Percentiles rank a stretch among this genome's conserved stretches.
Evolutionary conservation across 2,329 filamentous ascomycete genomes (phyloP).

Genomic region (Rhinocladiella similis): DNA sequence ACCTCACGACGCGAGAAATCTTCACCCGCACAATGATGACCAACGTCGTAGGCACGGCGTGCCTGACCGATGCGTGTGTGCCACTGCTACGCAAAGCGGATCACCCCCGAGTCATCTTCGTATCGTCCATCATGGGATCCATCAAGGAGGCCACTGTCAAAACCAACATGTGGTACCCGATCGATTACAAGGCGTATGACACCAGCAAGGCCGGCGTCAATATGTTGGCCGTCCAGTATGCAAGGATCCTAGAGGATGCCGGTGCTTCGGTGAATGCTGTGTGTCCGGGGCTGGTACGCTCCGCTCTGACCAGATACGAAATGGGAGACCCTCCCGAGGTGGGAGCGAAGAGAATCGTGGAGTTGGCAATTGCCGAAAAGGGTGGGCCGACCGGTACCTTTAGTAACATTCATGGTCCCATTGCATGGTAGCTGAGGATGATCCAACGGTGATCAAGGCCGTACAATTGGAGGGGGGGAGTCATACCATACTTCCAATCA

Average conservation of each 20-base stretch:
- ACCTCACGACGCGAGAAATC: constrained; percentile 36
- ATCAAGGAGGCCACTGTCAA: constrained; percentile 34
- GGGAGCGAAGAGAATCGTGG: constrained; percentile 16
- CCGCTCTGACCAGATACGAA: constrained; percentile 1
- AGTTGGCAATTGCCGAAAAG: constrained; percentile 7
- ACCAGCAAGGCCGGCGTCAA: constrained; percentile 47
- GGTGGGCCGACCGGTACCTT: constrained; percentile 16
- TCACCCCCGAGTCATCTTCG: constrained; percentile 41
- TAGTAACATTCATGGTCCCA: constrained; percentile 10
- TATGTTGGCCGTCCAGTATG: constrained; percentile 34
- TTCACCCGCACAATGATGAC: constrained; percentile 41
- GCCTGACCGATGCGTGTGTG: constrained; percentile 42
- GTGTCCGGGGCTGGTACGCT: constrained; percentile 17
- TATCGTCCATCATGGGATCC: constrained; percentile 40
- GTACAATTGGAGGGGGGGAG: too few relatives aligned
- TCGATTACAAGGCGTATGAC: constrained; percentile 39
- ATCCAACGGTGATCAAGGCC: too few relatives aligned
- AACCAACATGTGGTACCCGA: constrained; percentile 29
- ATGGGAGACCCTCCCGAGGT: constrained; percentile 10
- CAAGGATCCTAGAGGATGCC: constrained; percentile 8
- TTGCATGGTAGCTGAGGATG: constrained; percentile 13
- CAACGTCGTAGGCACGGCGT: constrained; percentile 45
- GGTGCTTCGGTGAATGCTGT: constrained; percentile 12
- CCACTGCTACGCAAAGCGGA: constrained; percentile 36
- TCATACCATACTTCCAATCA: constrained; percentile 13